phyloP scores from a whole-genome alignment of 2,329 filamentous ascomycete species.

The Graphilbum sp. region DNA sequence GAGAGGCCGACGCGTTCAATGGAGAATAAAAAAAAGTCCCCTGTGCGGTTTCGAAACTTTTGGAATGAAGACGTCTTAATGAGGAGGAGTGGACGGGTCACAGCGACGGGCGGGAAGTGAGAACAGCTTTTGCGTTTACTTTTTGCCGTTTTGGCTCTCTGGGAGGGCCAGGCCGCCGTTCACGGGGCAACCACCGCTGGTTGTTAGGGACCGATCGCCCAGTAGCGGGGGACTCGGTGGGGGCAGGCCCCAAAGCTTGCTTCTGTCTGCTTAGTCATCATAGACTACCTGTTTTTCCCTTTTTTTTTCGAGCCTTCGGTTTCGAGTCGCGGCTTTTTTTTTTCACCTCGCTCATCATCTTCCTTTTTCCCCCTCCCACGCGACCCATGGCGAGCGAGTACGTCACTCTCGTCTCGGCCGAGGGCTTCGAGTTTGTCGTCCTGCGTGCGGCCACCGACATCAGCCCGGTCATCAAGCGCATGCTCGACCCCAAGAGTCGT shows the following conservation, averaged over 20 bases:
- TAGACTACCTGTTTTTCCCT: no score
- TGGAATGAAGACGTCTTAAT: background rate
- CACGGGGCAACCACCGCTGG: background rate
- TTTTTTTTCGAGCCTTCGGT: background rate
- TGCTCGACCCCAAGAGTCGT: conserved; percentile 52
- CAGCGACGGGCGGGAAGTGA: background rate
- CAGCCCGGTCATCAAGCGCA: conserved; percentile 57
- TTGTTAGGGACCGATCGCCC: background rate
- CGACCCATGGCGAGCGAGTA: conserved; percentile 37
- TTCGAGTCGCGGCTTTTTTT: background rate
- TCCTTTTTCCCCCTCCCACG: background rate
- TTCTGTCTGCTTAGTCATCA: no score
- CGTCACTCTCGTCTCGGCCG: conserved; percentile 59
- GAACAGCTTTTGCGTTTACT: no score
- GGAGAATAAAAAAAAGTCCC: no score
- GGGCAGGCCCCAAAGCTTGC: no score
- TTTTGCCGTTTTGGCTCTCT: background rate
- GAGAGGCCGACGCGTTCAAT: no score
- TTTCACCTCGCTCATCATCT: background rate
- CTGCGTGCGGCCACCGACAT: conserved; percentile 53
- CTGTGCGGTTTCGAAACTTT: no score
- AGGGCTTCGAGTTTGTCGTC: conserved; percentile 64
- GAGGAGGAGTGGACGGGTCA: background rate
- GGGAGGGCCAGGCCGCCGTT: background rate
- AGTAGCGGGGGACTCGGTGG: no score